These are phyloP conservation scores for Coemansia brasiliensis DNA, from an alignment of 192 early-diverging fungal genomes.

Conservation along the genomic window DNA sequence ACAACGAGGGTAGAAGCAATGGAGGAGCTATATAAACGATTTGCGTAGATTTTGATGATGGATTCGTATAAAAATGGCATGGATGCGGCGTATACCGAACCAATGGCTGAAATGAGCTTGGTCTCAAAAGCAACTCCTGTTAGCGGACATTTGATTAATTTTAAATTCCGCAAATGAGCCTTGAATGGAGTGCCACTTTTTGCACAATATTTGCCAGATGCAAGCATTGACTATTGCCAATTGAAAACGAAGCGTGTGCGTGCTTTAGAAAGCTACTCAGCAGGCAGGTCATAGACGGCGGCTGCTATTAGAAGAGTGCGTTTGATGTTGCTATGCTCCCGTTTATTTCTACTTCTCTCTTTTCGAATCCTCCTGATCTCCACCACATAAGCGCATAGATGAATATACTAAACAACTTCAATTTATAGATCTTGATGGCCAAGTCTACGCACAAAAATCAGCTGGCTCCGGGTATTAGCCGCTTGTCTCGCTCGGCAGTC, in stretches of 20 bases:
- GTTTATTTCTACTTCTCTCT: neutral
- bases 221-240: too few species aligned
- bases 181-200: too few species aligned
- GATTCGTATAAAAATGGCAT: neutral
- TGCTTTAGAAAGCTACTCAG: neutral
- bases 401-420: neutral
- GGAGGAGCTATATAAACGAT: neutral
- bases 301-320: neutral
- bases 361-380: neutral
- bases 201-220: too few species aligned
- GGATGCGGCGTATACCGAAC: neutral
- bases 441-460: conserved; percentile 76
- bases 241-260: too few species aligned
- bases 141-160: too few species aligned
- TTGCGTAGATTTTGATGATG: neutral
- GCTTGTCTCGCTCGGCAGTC: conserved; percentile 77
- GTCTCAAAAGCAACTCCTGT: too few species aligned
- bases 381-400: neutral
- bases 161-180: too few species aligned
- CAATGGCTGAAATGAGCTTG: too few species aligned
- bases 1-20: neutral
- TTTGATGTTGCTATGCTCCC: too few species aligned
- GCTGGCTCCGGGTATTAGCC: conserved; percentile 82
- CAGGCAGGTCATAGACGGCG: neutral
- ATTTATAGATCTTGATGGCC: conserved; percentile 55